A percentile compares a stretch with the other conserved stretches of the same genome.
These are phyloP conservation scores for Turnera subulata DNA, from an alignment of 345 rosid species.

Conservation along the genomic window DNA sequence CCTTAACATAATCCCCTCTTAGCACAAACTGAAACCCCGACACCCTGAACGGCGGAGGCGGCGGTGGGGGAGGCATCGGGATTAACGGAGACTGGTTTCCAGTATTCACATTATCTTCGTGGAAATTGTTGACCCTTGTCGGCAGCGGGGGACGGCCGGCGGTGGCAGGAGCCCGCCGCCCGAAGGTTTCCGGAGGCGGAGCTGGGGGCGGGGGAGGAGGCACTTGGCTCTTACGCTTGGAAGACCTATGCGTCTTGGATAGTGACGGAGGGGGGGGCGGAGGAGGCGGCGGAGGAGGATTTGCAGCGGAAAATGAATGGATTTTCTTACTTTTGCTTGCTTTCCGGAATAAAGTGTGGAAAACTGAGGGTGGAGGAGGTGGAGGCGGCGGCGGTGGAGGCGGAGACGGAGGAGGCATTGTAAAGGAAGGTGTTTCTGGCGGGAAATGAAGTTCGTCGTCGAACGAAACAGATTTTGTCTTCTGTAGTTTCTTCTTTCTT, in stretches of 20 bases:
- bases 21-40: slow-evolving; percentile 50
- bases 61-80: slow-evolving; percentile 71
- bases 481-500: slow-evolving; percentile 69
- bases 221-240: slow-evolving; percentile 38
- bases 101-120: slow-evolving; percentile 19
- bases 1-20: slow-evolving; percentile 65
- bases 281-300: slow-evolving; percentile 40
- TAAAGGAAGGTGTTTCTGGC: slow-evolving; percentile 18
- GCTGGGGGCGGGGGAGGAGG: slow-evolving; percentile 44
- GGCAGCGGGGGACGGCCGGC: slow-evolving; percentile 29
- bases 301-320: slow-evolving; percentile 47
- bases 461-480: slow-evolving; percentile 30
- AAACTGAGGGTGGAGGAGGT: slow-evolving; percentile 55
- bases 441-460: slow-evolving; percentile 14
- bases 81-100: slow-evolving; percentile 52
- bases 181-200: slow-evolving; percentile 41
- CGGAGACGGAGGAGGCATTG: slow-evolving; percentile 46
- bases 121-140: slow-evolving; percentile 20
- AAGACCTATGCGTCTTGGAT: slow-evolving; percentile 11
- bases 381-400: slow-evolving; percentile 76
- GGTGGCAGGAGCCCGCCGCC: slow-evolving; percentile 18
- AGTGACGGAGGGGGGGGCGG: slow-evolving; percentile 13
- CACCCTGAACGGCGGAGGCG: slow-evolving; percentile 77
- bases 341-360: slow-evolving; percentile 54
- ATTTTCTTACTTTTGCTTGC: slow-evolving; percentile 54